Percentiles rank a stretch among this genome's conserved stretches.
phyloP scores from a whole-genome alignment of 2,329 filamentous ascomycete species.

The Aspergillus pseudonomiae region DNA sequence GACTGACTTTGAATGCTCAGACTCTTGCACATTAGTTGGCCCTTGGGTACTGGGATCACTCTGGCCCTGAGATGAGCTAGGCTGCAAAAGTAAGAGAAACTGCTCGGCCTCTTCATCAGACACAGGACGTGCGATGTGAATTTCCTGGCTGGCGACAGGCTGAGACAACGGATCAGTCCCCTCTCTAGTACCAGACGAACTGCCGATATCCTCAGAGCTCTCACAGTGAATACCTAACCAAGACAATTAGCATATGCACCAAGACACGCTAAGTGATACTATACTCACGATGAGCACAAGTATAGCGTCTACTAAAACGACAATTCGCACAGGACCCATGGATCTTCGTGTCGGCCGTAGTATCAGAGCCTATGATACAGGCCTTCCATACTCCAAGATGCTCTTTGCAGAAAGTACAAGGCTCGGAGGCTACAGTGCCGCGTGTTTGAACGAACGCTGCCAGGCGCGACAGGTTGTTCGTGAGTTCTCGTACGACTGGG shows the following conservation, averaged over 20 bases:
- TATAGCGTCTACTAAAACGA: constrained; percentile 7
- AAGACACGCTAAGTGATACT: background rate
- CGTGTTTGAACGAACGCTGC: constrained; percentile 13
- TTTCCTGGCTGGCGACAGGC: background rate
- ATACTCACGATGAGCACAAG: constrained; percentile 8
- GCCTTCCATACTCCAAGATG: constrained; percentile 2
- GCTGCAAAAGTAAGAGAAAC: background rate
- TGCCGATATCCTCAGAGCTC: background rate
- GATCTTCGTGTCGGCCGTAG: background rate
- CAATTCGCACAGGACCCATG: constrained; percentile 12
- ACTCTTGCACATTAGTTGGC: background rate
- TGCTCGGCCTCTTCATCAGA: background rate
- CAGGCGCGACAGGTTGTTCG: background rate
- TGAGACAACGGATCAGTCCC: background rate
- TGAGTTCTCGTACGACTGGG: background rate
- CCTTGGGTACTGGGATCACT: background rate
- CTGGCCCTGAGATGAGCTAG: background rate
- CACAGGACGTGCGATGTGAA: background rate
- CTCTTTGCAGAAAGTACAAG: constrained; percentile 3
- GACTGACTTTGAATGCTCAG: background rate
- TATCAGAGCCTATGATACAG: constrained; percentile 5
- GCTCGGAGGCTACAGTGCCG: background rate
- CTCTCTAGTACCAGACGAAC: background rate
- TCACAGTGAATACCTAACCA: background rate
- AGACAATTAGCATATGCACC: background rate